phyloP scores from a whole-genome alignment of 129 eudicot species.

The Flaveria sonorensis region DNA sequence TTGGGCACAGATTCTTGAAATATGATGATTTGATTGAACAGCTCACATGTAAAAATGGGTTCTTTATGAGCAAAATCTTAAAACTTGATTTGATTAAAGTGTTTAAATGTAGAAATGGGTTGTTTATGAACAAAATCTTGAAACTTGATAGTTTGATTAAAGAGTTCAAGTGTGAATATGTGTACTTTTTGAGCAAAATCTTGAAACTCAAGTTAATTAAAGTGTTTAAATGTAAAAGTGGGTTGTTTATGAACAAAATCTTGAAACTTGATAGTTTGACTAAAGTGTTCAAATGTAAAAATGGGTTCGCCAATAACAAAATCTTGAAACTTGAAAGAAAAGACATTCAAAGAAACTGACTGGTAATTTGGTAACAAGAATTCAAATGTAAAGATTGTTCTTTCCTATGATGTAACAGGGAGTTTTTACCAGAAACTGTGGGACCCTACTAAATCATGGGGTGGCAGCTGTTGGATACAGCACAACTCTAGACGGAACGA shows the following conservation, averaged over 20 bases:
- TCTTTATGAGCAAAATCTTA: background rate
- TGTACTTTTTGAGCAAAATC: background rate
- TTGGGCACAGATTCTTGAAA: background rate
- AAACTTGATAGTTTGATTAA: background rate
- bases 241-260: conserved; percentile 3
- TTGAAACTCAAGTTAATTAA: background rate
- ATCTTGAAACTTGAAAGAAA: background rate
- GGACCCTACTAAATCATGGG: conserved; percentile 72
- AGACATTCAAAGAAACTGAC: background rate
- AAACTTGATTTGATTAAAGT: background rate
- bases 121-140: background rate
- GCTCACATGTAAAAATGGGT: background rate
- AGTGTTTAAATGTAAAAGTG: background rate
- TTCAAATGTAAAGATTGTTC: background rate
- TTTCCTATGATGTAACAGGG: conserved; percentile 36
- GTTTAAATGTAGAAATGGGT: background rate
- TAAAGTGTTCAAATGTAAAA: background rate
- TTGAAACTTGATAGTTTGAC: background rate
- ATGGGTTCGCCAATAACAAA: background rate
- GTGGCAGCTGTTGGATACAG: conserved; percentile 68
- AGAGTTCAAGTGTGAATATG: background rate
- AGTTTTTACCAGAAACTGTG: conserved; percentile 72
- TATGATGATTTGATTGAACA: background rate
- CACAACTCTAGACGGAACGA: conserved; percentile 58
- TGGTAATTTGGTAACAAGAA: background rate